These are phyloP conservation scores for Scheffersomyces illinoinensis DNA, from an alignment of 1,139 yeast genomes.

Conservation along the genomic window DNA sequence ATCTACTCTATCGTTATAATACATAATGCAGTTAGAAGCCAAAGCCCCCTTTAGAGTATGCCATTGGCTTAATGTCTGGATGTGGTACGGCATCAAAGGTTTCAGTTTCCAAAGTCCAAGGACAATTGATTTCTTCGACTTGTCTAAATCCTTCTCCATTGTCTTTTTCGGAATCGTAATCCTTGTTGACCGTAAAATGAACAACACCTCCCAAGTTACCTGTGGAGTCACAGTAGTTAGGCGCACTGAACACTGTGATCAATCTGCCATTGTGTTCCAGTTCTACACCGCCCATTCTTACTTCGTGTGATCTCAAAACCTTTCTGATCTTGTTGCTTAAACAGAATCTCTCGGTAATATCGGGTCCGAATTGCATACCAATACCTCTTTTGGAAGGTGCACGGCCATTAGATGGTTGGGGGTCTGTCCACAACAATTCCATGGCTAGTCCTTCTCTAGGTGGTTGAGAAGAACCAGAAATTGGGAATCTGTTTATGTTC, in stretches of 20 bases:
- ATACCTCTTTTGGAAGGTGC: slow-evolving; percentile 92
- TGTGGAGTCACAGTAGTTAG: slow-evolving; percentile 92
- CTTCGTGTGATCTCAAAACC: slow-evolving; percentile 92
- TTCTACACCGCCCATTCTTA: slow-evolving; percentile 87
- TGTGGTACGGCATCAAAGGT: slow-evolving; percentile 83
- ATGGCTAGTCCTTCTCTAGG: slow-evolving; percentile 90
- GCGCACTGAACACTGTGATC: slow-evolving; percentile 94
- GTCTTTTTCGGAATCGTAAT: slow-evolving; percentile 31
- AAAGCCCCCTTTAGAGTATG: slow-evolving; percentile 72
- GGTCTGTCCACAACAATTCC: slow-evolving; percentile 98
- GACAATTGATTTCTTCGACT: slow-evolving; percentile 41
- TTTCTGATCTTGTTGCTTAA: slow-evolving; percentile 70
- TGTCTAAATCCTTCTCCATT: slow-evolving; percentile 57
- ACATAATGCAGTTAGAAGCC: slow-evolving; percentile 30
- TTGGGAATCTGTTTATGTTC: slow-evolving; percentile 62
- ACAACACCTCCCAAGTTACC: slow-evolving; percentile 91
- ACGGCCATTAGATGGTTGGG: slow-evolving; percentile 76
- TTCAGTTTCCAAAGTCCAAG: slow-evolving; percentile 52
- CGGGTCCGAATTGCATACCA: slow-evolving; percentile 97
- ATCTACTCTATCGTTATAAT: not conserved
- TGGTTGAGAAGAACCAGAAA: slow-evolving; percentile 68
- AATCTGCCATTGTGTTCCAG: slow-evolving; percentile 83
- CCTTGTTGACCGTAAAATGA: slow-evolving; percentile 48
- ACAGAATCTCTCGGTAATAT: slow-evolving; percentile 80
- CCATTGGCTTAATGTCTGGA: slow-evolving; percentile 94